Evolutionary conservation across 441 rosid species (phyloP), one percentile per base, ranked within the genome.

Genomic region (Populus hybrid): DNA sequence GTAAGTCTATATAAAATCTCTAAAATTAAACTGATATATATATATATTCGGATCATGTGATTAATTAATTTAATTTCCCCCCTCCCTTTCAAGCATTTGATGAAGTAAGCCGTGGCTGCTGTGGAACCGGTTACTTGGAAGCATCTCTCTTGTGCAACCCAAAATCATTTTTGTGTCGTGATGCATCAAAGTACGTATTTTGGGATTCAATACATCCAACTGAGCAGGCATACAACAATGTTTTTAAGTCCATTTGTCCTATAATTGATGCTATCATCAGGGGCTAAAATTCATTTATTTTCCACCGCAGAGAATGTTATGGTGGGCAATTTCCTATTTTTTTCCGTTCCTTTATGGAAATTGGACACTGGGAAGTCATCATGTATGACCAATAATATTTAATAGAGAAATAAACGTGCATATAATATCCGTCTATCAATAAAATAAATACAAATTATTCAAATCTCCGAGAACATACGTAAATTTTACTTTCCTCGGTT

Each of bases 171-270:
- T 81, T 91, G 64, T 90, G 97, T 77, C 65, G 85, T 3, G 90
- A 94, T 79, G 86, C 91, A 7, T 89, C 93, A 6, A 89, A 85
- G 50, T 93, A 87, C 74, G 88, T 92, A 9, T 94, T 93, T 73
- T 94, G 93, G 83, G 97, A 94, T 78, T 86, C 99, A 3, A 87
- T 94, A 68, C 97, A 94, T 76, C 97, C 97, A 69, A 89, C 92
- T 2, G 92, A 94, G 80, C 82, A 71, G 79, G 65, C 91, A 1
- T 93, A 92, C 28, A 59, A 76, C 73, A 73, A 74, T 10, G 0
- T 90, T n/a, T 82, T 90, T 29, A 71, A 36, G 40, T 53, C 82
- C 2, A 9, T 42, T 64, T 89, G 81, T 36, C 69, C 76, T 20
- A 3, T 53, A 12, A 12, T 88, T 7, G 89, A 88, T 70, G 7